phyloP scores from a whole-genome alignment of 805 yeast species.

The Barnettozyma sucrosica region DNA sequence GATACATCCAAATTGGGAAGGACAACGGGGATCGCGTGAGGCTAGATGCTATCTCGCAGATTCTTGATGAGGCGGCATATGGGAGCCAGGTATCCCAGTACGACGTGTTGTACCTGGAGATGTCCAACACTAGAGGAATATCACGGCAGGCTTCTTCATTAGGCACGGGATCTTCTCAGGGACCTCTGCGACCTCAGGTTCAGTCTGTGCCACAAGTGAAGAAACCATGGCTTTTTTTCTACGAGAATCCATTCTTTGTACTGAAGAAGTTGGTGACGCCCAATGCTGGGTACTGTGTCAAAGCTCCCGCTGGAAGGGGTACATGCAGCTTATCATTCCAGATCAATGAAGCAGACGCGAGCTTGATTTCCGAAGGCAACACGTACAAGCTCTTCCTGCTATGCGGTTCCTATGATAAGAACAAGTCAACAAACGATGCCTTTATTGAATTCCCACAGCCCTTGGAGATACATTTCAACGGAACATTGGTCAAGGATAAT shows the following conservation, averaged over 20 bases:
- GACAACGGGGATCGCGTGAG: constrained; percentile 36
- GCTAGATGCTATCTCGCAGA: constrained; percentile 38
- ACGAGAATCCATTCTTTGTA: constrained; percentile 50
- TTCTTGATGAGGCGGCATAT: constrained; percentile 33
- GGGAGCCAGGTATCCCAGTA: constrained; percentile 36
- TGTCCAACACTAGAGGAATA: not conserved
- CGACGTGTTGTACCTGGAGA: constrained; percentile 21
- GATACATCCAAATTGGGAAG: constrained; percentile 38
- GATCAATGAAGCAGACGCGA: constrained; percentile 38
- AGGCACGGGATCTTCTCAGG: constrained; percentile 11
- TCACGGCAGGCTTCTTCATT: not conserved
- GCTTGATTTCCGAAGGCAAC: constrained; percentile 28
- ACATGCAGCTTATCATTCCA: constrained; percentile 37
- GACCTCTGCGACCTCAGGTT: not conserved
- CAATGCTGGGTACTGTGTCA: constrained; percentile 39
- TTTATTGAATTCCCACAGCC: constrained; percentile 64
- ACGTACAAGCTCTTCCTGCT: constrained; percentile 43
- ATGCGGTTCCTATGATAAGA: constrained; percentile 40
- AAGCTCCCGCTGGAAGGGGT: constrained; percentile 40
- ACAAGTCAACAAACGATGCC: constrained; percentile 25
- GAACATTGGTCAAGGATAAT: constrained; percentile 41
- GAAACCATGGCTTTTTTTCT: constrained; percentile 43
- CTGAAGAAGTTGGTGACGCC: constrained; percentile 42
- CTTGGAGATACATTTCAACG: constrained; percentile 61
- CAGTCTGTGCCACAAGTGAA: constrained; percentile 9